phyloP scores from a whole-genome alignment of 768 basidiomycete genomes.

The Fistulinella prunicolor region DNA sequence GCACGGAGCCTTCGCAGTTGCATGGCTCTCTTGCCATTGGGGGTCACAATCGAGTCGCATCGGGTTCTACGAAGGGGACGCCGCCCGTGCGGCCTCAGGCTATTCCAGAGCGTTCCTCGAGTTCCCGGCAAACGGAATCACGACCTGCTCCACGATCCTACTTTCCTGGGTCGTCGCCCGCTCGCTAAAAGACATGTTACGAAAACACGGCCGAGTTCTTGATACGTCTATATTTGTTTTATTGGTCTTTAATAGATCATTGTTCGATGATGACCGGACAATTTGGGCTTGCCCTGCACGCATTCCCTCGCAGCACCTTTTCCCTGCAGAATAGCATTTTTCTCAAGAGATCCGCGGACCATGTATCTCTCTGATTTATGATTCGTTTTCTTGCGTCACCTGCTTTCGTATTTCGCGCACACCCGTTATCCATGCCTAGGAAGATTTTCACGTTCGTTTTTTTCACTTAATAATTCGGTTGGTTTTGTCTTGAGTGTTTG shows the following conservation, averaged over 20 bases:
- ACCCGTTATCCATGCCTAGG: conserved; percentile 10
- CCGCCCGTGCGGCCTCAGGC: conserved; percentile 16
- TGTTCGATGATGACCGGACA: conserved; percentile 12
- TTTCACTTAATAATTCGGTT: conserved; percentile 2
- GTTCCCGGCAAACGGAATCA: conserved; percentile 19
- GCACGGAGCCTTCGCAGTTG: too few species aligned
- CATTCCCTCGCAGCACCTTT: not conserved
- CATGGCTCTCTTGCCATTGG: conserved; percentile 16
- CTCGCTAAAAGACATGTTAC: conserved; percentile 16
- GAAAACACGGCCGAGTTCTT: conserved; percentile 12
- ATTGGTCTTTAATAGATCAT: conserved; percentile 9
- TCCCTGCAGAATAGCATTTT: conserved; percentile 6
- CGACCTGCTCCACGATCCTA: conserved; percentile 19
- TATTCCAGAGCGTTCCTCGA: conserved; percentile 18
- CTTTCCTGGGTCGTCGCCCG: conserved; percentile 16
- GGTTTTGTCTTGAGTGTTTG: conserved; percentile 16
- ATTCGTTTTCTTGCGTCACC: conserved; percentile 22
- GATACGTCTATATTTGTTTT: conserved; percentile 1
- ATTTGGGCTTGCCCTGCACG: conserved; percentile 11
- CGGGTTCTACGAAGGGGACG: conserved; percentile 20
- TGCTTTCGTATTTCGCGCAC: conserved; percentile 28
- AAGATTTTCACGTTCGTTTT: conserved; percentile 4
- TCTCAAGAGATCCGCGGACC: conserved; percentile 22
- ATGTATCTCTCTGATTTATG: conserved; percentile 29
- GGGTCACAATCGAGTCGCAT: conserved; percentile 19